Conservation (phyloP, 768 basidiomycete species). For the Rhodosporidiobolus sp. region DNA sequence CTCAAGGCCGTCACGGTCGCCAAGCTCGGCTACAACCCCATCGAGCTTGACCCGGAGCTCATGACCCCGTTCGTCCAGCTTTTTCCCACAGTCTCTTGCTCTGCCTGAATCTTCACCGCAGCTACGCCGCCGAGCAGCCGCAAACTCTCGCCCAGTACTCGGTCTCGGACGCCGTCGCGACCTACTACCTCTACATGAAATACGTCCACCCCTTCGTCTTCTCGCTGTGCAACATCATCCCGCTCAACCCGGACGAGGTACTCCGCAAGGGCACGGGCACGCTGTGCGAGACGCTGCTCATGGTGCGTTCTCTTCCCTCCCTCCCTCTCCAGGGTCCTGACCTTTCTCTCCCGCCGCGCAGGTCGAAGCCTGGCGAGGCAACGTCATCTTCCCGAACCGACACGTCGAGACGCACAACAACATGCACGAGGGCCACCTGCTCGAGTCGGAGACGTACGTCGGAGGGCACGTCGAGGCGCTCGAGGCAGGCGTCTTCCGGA, state of each 20-base stretch:
- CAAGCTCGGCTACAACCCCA: constrained; percentile 93
- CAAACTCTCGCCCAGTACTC: constrained; percentile 94
- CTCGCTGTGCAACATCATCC: constrained; percentile 98
- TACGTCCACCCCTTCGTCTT: constrained; percentile 99
- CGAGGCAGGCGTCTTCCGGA: constrained; percentile 96
- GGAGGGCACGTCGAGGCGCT: constrained; percentile 98
- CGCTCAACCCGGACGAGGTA: constrained; percentile 92
- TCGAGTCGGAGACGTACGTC: constrained; percentile 96
- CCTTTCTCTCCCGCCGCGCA: constrained; percentile 45
- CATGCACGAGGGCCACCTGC: constrained; percentile 93
- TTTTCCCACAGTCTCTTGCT: neutral
- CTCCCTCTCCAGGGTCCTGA: neutral
- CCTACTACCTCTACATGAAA: constrained; percentile 99
- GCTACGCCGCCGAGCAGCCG: constrained; percentile 94
- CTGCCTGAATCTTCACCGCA: constrained; percentile 46
- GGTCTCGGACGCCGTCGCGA: constrained; percentile 99
- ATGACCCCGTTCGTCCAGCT: constrained; percentile 87
- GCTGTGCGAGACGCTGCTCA: constrained; percentile 91
- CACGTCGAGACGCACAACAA: constrained; percentile 89
- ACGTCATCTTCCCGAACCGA: constrained; percentile 95
- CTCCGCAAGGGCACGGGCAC: constrained; percentile 93
- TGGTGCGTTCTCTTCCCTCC: constrained; percentile 60
- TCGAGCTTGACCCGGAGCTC: constrained; percentile 93
- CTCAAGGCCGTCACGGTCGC: constrained; percentile 95
- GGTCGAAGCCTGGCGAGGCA: constrained; percentile 91